Evolutionary conservation across 352 stramenopile genomes (phyloP).

Genomic region (Globisporangium polare): DNA sequence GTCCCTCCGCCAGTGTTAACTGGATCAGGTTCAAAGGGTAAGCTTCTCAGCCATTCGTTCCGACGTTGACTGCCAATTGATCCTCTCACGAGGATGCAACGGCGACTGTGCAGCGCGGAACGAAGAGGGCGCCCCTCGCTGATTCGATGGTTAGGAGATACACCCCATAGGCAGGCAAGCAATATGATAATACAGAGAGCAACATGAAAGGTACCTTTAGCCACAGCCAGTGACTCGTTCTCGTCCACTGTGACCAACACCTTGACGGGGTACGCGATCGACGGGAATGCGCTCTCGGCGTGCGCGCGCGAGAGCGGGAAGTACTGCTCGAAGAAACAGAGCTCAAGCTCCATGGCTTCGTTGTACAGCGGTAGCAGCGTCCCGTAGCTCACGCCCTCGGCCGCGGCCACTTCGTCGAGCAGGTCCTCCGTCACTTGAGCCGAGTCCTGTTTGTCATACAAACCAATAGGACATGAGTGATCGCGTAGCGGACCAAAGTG

Average conservation of each 20-base stretch:
- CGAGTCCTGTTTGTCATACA: no score
- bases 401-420: slow-evolving; percentile 27
- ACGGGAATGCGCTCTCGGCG: not conserved
- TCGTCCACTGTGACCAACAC: slow-evolving; percentile 16
- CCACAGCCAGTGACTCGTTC: not conserved
- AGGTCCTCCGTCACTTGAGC: slow-evolving; percentile 27
- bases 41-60: slow-evolving; percentile 47
- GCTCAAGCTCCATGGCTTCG: slow-evolving; percentile 46
- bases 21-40: slow-evolving; percentile 66
- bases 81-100: not conserved
- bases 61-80: not conserved
- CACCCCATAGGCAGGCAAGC: not conserved
- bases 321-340: slow-evolving; percentile 51
- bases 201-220: slow-evolving; percentile 17
- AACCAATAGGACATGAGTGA: no score
- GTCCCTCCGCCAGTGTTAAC: slow-evolving; percentile 61
- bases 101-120: not conserved
- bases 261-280: slow-evolving; percentile 7
- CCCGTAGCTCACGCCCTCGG: slow-evolving; percentile 21
- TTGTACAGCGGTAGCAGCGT: slow-evolving; percentile 42
- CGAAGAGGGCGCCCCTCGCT: slow-evolving; percentile 51
- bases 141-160: slow-evolving; percentile 28
- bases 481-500: not conserved
- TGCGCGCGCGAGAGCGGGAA: slow-evolving; percentile 26
- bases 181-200: not conserved